Percentiles rank a stretch among this genome's conserved stretches.
Conservation (phyloP, 192 early-diverging fungal genomes). For the Rhizoclosmatium globosum region DNA sequence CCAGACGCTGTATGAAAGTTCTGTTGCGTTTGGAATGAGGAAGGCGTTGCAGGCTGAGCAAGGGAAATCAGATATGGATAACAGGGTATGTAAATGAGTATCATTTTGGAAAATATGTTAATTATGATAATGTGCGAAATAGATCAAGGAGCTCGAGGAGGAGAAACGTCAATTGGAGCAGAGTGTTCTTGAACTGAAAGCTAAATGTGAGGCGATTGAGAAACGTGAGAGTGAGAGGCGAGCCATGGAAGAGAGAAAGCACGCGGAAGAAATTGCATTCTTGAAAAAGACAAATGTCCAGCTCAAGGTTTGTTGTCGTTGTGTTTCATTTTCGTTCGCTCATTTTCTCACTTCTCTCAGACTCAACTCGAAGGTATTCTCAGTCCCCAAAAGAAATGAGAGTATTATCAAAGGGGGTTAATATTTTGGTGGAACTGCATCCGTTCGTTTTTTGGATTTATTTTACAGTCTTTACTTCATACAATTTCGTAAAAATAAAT, state of each 20-base stretch:
- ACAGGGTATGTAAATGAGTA: constrained; percentile 45
- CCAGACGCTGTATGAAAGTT: constrained; percentile 68
- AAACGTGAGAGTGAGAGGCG: constrained; percentile 67
- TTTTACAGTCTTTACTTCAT: background rate
- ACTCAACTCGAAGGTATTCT: constrained; percentile 74
- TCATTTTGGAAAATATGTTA: constrained; percentile 1
- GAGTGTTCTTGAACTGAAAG: constrained; percentile 66
- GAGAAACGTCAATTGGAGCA: constrained; percentile 68
- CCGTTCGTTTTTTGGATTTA: background rate
- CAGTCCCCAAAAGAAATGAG: constrained; percentile 69
- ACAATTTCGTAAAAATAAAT: background rate
- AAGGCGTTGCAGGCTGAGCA: constrained; percentile 70
- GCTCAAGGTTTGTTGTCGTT: constrained; percentile 56
- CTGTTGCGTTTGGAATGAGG: constrained; percentile 72
- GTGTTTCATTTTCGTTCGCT: background rate
- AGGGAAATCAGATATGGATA: constrained; percentile 72
- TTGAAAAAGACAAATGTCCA: constrained; percentile 74
- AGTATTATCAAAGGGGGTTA: background rate
- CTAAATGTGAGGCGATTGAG: constrained; percentile 72
- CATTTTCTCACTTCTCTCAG: constrained; percentile 37
- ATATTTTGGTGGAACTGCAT: background rate
- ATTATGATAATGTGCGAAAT: background rate
- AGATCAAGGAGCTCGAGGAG: constrained; percentile 70
- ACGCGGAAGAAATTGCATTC: constrained; percentile 73
- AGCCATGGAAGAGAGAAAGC: constrained; percentile 72